A percentile compares a stretch with the other conserved stretches of the same genome.
These are phyloP conservation scores for Phytopythium ostracodes DNA, from an alignment of 352 stramenopile genomes.

Conservation along the genomic window DNA sequence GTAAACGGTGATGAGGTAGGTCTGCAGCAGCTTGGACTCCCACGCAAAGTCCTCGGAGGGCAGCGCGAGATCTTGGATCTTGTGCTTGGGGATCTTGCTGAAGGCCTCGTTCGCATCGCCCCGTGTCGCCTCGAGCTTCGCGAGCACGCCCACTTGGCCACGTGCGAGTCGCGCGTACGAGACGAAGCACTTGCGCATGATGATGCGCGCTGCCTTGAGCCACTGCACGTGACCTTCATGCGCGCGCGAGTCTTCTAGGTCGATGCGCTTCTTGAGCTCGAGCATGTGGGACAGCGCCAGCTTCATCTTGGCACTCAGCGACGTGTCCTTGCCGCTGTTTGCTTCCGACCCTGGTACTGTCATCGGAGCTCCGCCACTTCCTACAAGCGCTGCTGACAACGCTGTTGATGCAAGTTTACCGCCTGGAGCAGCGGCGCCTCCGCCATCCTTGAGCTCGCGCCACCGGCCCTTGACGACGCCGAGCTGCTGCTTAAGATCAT, in stretches of 20 bases:
- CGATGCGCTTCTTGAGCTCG: conserved; percentile 66
- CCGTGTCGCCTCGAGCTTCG: conserved; percentile 33
- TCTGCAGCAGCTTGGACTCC: conserved; percentile 74
- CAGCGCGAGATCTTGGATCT: conserved; percentile 46
- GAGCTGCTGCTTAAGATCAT: conserved; percentile 52
- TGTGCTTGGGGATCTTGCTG: conserved; percentile 38
- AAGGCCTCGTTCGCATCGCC: conserved; percentile 65
- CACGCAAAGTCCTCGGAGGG: conserved; percentile 64
- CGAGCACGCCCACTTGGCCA: conserved; percentile 58
- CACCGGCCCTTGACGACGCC: conserved; percentile 51
- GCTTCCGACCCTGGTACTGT: not conserved
- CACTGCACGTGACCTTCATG: conserved; percentile 64
- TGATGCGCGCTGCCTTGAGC: conserved; percentile 64
- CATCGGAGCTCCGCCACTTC: not conserved
- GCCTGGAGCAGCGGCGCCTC: not conserved
- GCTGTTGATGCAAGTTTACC: conserved; percentile 1
- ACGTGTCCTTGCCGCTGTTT: conserved; percentile 15
- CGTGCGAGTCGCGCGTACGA: conserved; percentile 60
- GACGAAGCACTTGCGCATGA: conserved; percentile 77
- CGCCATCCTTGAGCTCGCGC: conserved; percentile 45
- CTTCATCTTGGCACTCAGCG: conserved; percentile 59
- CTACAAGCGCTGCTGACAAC: not conserved
- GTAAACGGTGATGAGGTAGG: conserved; percentile 59
- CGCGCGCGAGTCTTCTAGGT: conserved; percentile 49
- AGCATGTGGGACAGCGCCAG: conserved; percentile 63